Base-by-base conservation (phyloP, 352 stramenopile species). In the Phytophthora cactorum region DNA sequence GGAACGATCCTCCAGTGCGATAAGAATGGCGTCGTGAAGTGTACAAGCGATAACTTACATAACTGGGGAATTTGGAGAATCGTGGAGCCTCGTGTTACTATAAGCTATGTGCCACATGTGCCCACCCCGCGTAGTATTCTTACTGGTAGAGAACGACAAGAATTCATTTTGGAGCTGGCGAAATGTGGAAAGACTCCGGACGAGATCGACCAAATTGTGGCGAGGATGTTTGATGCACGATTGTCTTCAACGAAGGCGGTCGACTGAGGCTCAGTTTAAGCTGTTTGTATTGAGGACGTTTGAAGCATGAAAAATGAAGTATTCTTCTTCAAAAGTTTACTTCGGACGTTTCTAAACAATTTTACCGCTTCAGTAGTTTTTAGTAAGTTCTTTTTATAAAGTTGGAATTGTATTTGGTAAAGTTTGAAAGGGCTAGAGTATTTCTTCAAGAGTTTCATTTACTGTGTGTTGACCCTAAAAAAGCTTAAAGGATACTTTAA, bases 161-260 rank as follows among this genome's bases (percentile, higher is more conserved):
- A 63, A 5, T 71, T 77, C n/a, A 43, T 72, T 6, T 7, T 72
- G 52, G 65, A 77, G 46, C 60, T 77, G 4, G 66, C 56, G 5
- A 77, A 54, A 32, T 74, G 56, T 22, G 70, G 59, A 5, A 67
- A 70, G 27, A 72, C 54, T 10, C 11, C 56, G 4, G 47, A 63
- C 5, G 66, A 77, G 41, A 74, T 77, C 22, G 59, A 74, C 15
- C 43, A 66, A 41, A 70, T 77, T 25, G 69, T 77, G 22, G n/a
- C 28, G 63, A 15, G 7, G 57, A 52, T 25, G 31, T 70, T n/a
- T 77, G 57, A 72, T 56, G 34, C 31, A 52, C 25, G 28, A 9
- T 46, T n/a, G 8, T 10, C 29, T 12, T 51, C 62, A 29, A 29
- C 43, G 5, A 29, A 49, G 43, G 22, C 41, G 31, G 31, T 22